These are phyloP conservation scores for Neostapfia colusana DNA, from an alignment of 176 grass and related monocot species.

Conservation along the genomic window DNA sequence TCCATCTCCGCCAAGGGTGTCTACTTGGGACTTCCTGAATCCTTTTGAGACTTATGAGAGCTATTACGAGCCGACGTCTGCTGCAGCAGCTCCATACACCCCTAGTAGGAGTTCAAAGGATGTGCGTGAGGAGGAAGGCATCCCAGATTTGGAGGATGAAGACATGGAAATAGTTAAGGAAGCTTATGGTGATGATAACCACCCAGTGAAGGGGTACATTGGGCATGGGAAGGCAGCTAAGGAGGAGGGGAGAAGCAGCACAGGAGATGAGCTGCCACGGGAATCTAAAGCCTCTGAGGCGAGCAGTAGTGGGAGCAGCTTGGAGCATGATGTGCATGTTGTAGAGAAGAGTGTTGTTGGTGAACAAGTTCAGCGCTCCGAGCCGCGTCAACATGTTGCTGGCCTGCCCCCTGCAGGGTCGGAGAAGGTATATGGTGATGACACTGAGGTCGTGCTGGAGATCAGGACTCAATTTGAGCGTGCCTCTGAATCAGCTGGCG, in stretches of 20 bases:
- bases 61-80: conserved; percentile 57
- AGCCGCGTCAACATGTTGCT: conserved; percentile 34
- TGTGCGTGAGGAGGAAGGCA: conserved; percentile 92
- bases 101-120: conserved; percentile 82
- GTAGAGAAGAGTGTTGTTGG: conserved; percentile 81
- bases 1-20: conserved; percentile 81
- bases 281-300: conserved; percentile 59
- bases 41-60: conserved; percentile 82
- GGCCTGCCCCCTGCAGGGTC: conserved; percentile 49
- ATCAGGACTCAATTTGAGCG: conserved; percentile 82
- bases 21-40: conserved; percentile 94
- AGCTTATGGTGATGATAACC: conserved; percentile 72
- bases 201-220: conserved; percentile 30
- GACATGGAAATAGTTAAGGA: conserved; percentile 83
- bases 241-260: conserved; percentile 47
- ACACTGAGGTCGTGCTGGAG: conserved; percentile 67
- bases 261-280: conserved; percentile 53
- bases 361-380: conserved; percentile 51
- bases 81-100: conserved; percentile 51
- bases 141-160: conserved; percentile 94
- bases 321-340: conserved; percentile 79
- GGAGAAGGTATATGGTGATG: conserved; percentile 57
- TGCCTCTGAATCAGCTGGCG: conserved; percentile 65
- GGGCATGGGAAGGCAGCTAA: conserved; percentile 60
- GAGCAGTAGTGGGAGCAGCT: conserved; percentile 49